These are phyloP conservation scores for Crithidia expoeki DNA, from an alignment of 208 protist genomes.

Conservation along the genomic window DNA sequence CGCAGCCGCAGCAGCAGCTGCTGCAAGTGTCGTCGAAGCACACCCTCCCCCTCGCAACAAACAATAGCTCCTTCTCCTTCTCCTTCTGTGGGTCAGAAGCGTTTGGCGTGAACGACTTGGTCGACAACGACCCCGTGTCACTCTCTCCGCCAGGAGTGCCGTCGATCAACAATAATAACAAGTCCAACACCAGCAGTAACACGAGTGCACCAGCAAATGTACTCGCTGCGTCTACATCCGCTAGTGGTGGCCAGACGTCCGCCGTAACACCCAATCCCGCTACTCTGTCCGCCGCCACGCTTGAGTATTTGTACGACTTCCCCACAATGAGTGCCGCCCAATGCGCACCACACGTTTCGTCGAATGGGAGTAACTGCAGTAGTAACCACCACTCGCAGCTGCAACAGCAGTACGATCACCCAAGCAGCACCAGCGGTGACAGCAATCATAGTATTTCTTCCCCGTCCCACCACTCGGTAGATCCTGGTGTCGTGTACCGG, in stretches of 20 bases:
- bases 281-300: constrained; percentile 13
- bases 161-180: background rate
- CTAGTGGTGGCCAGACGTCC: background rate
- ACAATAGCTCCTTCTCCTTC: constrained; percentile 21
- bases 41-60: background rate
- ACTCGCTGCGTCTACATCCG: no score
- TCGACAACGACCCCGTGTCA: background rate
- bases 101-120: background rate
- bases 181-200: background rate
- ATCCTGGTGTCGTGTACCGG: background rate
- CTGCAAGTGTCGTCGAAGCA: background rate
- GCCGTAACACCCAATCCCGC: constrained; percentile 4
- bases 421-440: constrained; percentile 1
- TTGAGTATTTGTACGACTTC: constrained; percentile 30
- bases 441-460: constrained; percentile 6
- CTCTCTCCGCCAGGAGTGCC: background rate
- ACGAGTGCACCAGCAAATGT: no score
- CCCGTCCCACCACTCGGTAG: background rate
- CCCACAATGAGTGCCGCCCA: constrained; percentile 24
- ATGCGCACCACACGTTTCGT: constrained; percentile 9
- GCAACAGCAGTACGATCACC: background rate
- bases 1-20: background rate
- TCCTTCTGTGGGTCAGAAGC: constrained; percentile 18
- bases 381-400: constrained; percentile 7
- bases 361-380: constrained; percentile 29